Evolutionary conservation across 352 stramenopile species (phyloP).

Genomic region (Blastocystis sp.): DNA sequence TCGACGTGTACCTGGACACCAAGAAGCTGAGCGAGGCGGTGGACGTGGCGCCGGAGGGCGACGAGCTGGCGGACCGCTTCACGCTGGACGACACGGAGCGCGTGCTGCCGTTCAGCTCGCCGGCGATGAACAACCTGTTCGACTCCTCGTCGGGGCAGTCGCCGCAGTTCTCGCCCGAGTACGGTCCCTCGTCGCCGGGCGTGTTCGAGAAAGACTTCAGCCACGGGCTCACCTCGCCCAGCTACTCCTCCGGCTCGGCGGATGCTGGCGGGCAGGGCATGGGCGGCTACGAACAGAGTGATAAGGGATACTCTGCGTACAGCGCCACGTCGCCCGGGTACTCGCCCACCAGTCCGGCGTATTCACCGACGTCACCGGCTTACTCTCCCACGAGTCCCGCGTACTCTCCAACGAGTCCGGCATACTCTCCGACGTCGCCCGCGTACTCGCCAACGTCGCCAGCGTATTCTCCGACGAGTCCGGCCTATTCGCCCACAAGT

Average conservation of each 20-base stretch:
- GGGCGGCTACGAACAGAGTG: constrained; percentile 79
- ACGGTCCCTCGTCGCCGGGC: constrained; percentile 77
- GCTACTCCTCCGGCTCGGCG: constrained; percentile 78
- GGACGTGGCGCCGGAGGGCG: constrained; percentile 89
- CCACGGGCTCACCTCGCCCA: constrained; percentile 80
- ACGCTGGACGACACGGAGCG: constrained; percentile 78
- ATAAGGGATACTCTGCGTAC: too few relatives aligned
- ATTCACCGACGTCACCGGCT: constrained; percentile 80
- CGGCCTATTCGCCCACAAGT: constrained; percentile 27
- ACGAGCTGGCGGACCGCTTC: constrained; percentile 79
- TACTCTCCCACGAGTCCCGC: constrained; percentile 82
- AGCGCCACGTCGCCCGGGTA: constrained; percentile 84
- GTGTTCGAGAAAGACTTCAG: constrained; percentile 77
- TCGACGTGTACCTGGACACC: constrained; percentile 96
- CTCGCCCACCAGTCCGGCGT: constrained; percentile 84
- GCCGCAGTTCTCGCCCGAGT: constrained; percentile 78
- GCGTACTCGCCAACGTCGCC: constrained; percentile 77
- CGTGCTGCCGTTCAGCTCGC: constrained; percentile 80
- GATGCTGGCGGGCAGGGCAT: constrained; percentile 80
- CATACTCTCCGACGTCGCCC: constrained; percentile 78
- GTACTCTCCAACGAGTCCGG: constrained; percentile 80
- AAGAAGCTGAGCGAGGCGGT: constrained; percentile 96
- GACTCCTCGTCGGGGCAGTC: constrained; percentile 82
- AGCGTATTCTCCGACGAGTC: constrained; percentile 31
- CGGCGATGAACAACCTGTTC: constrained; percentile 75